These are phyloP conservation scores for Carnegiea gigantea DNA, from an alignment of 179 eudicot species.

Conservation along the genomic window DNA sequence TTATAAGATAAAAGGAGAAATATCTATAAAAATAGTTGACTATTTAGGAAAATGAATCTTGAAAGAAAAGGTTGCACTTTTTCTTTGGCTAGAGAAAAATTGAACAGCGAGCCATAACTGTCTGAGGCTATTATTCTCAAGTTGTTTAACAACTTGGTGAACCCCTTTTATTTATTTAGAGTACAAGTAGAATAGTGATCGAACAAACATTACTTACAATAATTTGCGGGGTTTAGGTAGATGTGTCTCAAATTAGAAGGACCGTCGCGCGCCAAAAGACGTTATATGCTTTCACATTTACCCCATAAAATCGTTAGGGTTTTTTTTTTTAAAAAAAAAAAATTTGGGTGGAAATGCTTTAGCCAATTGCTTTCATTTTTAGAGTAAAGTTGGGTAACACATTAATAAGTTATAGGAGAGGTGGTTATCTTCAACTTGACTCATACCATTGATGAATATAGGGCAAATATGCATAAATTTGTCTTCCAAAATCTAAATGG, in stretches of 20 bases:
- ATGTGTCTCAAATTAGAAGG: not conserved
- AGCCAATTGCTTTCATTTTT: no score
- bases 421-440: no score
- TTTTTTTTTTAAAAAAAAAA: no score
- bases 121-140: not conserved
- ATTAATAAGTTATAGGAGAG: no score
- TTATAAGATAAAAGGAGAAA: no score
- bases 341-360: no score
- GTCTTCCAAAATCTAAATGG: no score
- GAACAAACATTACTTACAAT: not conserved
- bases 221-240: not conserved
- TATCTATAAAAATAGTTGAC: not conserved
- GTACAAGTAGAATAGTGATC: not conserved
- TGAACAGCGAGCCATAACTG: not conserved
- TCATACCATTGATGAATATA: no score
- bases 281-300: not conserved
- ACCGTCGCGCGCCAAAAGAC: not conserved
- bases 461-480: no score
- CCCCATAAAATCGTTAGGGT: not conserved
- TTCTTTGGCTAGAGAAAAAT: not conserved
- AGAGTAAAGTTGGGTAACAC: no score
- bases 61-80: not conserved
- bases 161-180: not conserved
- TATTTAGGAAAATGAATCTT: not conserved
- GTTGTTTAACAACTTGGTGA: slow-evolving; percentile 9